Evolutionary conservation across 805 yeast species (phyloP).

Genomic region (Sugiyamaella mastotermitis): DNA sequence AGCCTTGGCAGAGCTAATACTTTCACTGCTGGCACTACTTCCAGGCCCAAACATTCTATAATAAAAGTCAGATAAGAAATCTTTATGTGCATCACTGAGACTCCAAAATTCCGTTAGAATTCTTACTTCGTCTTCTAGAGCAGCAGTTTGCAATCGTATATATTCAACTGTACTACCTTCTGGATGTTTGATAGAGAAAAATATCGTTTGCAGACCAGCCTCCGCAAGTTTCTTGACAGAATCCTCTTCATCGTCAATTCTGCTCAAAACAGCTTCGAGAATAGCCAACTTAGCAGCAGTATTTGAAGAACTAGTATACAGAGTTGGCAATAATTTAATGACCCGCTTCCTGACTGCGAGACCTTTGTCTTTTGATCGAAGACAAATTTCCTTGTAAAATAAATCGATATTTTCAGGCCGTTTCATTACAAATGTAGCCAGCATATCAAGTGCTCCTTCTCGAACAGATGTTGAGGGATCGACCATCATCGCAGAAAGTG

Average conservation of each 20-base stretch:
- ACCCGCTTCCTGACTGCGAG: conserved; percentile 60
- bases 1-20: not conserved
- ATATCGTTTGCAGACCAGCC: too few relatives aligned
- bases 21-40: not conserved
- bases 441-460: conserved; percentile 67
- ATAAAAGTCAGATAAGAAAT: not conserved
- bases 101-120: too few relatives aligned
- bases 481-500: conserved; percentile 45
- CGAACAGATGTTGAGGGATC: conserved; percentile 69
- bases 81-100: not conserved
- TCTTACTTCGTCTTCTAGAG: too few relatives aligned
- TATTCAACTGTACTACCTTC: too few relatives aligned
- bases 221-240: too few relatives aligned
- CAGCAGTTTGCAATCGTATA: too few relatives aligned
- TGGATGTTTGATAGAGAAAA: too few relatives aligned
- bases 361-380: conserved; percentile 51
- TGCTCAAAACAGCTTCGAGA: too few relatives aligned
- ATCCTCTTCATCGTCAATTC: too few relatives aligned
- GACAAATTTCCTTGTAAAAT: conserved; percentile 46
- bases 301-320: conserved; percentile 45
- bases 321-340: conserved; percentile 39
- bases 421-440: conserved; percentile 42
- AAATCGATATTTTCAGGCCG: conserved; percentile 42
- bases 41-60: conserved; percentile 1
- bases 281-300: conserved; percentile 27